Conservation (phyloP, 371 early-diverging fungal genomes). For the Rhizopus delemar region DNA sequence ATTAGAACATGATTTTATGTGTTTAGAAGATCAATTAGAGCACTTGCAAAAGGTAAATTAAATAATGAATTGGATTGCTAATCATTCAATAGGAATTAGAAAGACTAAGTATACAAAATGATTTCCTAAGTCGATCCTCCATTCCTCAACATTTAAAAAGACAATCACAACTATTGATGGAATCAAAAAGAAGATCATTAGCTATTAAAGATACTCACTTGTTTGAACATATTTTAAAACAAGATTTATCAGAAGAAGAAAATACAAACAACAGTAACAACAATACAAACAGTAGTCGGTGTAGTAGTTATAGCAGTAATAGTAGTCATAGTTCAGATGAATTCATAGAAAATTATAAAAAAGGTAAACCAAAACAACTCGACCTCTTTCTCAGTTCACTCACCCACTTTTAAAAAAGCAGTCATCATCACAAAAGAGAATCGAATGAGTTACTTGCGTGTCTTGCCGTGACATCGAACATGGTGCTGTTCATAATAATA, state of each 20-base stretch:
- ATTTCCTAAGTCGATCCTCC: constrained; percentile 3
- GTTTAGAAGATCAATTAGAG: constrained; percentile 47
- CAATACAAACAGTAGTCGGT: not conserved
- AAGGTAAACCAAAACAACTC: not conserved
- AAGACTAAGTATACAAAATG: constrained; percentile 7
- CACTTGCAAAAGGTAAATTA: constrained; percentile 45
- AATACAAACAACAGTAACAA: not conserved
- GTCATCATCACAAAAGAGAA: constrained; percentile 26
- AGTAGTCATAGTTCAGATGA: constrained; percentile 4
- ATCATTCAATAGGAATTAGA: constrained; percentile 19
- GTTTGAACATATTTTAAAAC: constrained; percentile 46
- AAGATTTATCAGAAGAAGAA: constrained; percentile 32
- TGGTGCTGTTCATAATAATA: not conserved
- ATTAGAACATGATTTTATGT: constrained; percentile 51
- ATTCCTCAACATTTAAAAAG: constrained; percentile 38
- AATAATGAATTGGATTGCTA: not conserved
- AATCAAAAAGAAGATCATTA: constrained; percentile 47
- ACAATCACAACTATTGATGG: constrained; percentile 54
- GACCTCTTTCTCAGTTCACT: constrained; percentile 8
- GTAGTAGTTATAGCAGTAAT: constrained; percentile 2
- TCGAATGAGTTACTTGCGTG: constrained; percentile 40
- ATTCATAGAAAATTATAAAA: not conserved
- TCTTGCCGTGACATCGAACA: constrained; percentile 28
- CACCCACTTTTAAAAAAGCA: constrained; percentile 9
- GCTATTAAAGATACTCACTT: constrained; percentile 49